These are phyloP conservation scores for Mayamaea pseudoterrestris DNA, from an alignment of 108 stramenopile species.

Conservation along the genomic window DNA sequence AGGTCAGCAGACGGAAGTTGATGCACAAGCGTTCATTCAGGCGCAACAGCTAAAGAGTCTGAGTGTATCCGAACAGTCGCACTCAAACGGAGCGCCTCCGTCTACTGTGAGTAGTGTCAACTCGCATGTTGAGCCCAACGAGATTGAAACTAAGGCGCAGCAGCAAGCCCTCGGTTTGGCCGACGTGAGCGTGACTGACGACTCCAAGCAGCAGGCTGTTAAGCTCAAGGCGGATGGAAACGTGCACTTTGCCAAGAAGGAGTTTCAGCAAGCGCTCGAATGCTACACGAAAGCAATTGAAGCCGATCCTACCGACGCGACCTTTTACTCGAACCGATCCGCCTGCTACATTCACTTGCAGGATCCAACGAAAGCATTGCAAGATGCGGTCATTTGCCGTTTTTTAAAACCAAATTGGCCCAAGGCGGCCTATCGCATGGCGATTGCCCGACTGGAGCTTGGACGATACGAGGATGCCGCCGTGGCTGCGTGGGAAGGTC, in stretches of 20 bases:
- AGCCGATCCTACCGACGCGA: slow-evolving; percentile 31
- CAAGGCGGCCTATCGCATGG: slow-evolving; percentile 51
- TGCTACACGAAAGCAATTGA: slow-evolving; percentile 48
- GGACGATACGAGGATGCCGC: slow-evolving; percentile 39
- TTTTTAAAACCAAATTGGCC: slow-evolving; percentile 41
- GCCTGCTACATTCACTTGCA: slow-evolving; percentile 14
- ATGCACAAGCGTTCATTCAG: slow-evolving; percentile 7
- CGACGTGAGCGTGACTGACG: not conserved
- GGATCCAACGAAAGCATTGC: slow-evolving; percentile 4
- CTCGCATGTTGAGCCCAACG: not conserved
- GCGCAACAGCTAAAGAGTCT: too few relatives aligned
- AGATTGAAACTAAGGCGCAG: not conserved
- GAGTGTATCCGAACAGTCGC: too few relatives aligned
- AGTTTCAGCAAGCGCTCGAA: slow-evolving; percentile 25
- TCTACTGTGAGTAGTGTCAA: not conserved
- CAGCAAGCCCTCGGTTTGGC: not conserved
- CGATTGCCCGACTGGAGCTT: slow-evolving; percentile 42
- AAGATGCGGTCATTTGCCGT: slow-evolving; percentile 16
- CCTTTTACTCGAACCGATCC: slow-evolving; percentile 61
- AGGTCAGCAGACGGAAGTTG: slow-evolving; percentile 3
- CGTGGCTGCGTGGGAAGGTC: slow-evolving; percentile 44
- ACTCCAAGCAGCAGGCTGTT: slow-evolving; percentile 13
- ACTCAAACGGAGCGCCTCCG: not conserved
- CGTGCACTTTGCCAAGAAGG: slow-evolving; percentile 10
- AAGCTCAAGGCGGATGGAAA: slow-evolving; percentile 22